These are phyloP conservation scores for Salvia sclarea DNA, from an alignment of 305 asterid species.

Conservation along the genomic window DNA sequence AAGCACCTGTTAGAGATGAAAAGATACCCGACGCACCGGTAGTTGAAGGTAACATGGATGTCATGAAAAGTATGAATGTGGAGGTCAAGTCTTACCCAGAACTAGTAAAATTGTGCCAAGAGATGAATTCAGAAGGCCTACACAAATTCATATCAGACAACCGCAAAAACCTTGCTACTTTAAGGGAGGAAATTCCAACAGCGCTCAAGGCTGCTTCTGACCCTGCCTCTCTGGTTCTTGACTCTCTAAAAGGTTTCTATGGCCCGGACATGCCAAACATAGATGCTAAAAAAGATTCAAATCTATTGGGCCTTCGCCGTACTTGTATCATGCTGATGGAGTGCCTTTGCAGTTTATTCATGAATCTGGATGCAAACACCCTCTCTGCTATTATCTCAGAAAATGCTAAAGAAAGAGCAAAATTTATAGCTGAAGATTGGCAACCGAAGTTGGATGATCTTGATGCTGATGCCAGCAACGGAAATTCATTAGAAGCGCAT, in stretches of 20 bases:
- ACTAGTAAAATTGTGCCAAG: conserved; percentile 74
- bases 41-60: conserved; percentile 36
- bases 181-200: conserved; percentile 84
- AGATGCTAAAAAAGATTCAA: conserved; percentile 82
- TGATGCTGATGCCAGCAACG: conserved; percentile 86
- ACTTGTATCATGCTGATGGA: conserved; percentile 98
- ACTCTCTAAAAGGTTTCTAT: conserved; percentile 95
- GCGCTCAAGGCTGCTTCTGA: conserved; percentile 75
- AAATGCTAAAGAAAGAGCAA: conserved; percentile 73
- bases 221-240: conserved; percentile 80
- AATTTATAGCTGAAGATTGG: conserved; percentile 87
- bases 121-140: conserved; percentile 89
- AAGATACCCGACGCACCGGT: conserved; percentile 42
- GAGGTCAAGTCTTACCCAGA: conserved; percentile 76
- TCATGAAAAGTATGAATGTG: conserved; percentile 36
- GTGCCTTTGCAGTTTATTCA: conserved; percentile 70
- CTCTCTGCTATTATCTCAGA: conserved; percentile 49
- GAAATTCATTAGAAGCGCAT: conserved; percentile 96
- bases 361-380: conserved; percentile 47
- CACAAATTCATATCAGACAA: conserved; percentile 95
- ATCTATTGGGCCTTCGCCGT: conserved; percentile 82
- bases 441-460: conserved; percentile 88
- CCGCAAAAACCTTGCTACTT: conserved; percentile 79
- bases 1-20: conserved; percentile 36
- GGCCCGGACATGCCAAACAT: conserved; percentile 45